Base-by-base conservation (phyloP, 148 eudicot genomes). In the Spergularia marina region DNA sequence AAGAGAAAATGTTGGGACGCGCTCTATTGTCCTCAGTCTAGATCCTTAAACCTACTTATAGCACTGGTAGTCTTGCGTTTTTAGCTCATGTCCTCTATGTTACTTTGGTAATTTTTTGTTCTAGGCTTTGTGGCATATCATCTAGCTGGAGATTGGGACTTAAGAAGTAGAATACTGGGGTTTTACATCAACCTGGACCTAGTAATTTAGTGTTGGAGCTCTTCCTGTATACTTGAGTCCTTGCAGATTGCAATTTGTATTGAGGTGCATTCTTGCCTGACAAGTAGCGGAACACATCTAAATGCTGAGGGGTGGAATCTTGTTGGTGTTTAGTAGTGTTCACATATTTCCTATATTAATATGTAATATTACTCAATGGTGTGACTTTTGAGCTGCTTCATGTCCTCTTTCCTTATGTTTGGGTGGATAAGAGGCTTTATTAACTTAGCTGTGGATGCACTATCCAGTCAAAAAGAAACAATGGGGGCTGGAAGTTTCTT, bases 361-460 rank as follows among this genome's bases (percentile, higher is more conserved):
- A 20, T 69, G 25, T 69, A 49, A 7, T 23, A 12, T 25, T 23
- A 40, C 51, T 57, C 25, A 6, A 7, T 51, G 41, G 20, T 36
- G 18, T 51, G 71, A 52, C 57, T 68, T 12, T 53, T 40, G 18
- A 41, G 41, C 20, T 25, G 55, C 23, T 39, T 69, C 56, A 13
- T 47, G n/a, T 76, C 15, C 72, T 44, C 9, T 58, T 41, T 68
- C 51, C 36, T 68, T 57, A 66, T 73, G 56, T 30, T 15, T 73
- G 62, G 62, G 41, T 54, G 44, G 17, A 7, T 12, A 20, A 11
- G 53, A 67, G 66, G 49, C 49, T 4, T 44, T 44, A 9, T 3
- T 44, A 3, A 44, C 7, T 2, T 6, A 44, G 49, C 63, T 15
- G 21, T 67, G 73, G 34, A 51, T 67, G 53, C 70, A n/a, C 53